phyloP scores from a whole-genome alignment of 768 basidiomycete species.

The Leccinum rimulosum region DNA sequence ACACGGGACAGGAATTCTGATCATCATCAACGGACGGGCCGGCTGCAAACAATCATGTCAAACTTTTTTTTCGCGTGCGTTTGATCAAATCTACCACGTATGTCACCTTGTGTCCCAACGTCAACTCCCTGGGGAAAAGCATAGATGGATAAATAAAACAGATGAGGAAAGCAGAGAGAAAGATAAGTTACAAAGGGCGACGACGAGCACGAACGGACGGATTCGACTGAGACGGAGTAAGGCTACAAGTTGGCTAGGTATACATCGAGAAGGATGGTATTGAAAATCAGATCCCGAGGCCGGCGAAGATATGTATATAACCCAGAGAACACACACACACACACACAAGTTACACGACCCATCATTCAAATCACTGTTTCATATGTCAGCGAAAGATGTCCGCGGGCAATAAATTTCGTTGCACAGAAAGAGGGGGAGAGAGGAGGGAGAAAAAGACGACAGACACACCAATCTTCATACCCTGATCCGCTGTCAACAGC shows the following conservation, averaged over 20 bases:
- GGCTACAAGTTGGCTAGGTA: slow-evolving; percentile 40
- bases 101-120: not conserved
- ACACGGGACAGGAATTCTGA: not conserved
- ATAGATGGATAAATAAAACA: not conserved
- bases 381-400: not conserved
- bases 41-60: not conserved
- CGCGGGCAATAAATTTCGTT: not conserved
- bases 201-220: not conserved
- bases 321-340: not conserved
- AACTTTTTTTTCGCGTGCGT: not conserved
- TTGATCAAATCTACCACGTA: not conserved
- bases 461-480: slow-evolving; percentile 72
- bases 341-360: not conserved
- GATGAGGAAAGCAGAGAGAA: not conserved
- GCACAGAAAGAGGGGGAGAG: not conserved
- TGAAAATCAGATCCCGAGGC: slow-evolving; percentile 2
- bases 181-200: not conserved
- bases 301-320: not conserved
- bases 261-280: slow-evolving; percentile 32
- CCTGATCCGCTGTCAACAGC: slow-evolving; percentile 71
- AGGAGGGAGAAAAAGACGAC: not conserved
- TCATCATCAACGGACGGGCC: not conserved
- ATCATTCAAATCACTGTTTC: slow-evolving; percentile 36
- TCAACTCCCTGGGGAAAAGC: not conserved
- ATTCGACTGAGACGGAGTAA: slow-evolving; percentile 16